Base-by-base conservation (phyloP, 306 rosid species). In the Pterocarpus santalinus region DNA sequence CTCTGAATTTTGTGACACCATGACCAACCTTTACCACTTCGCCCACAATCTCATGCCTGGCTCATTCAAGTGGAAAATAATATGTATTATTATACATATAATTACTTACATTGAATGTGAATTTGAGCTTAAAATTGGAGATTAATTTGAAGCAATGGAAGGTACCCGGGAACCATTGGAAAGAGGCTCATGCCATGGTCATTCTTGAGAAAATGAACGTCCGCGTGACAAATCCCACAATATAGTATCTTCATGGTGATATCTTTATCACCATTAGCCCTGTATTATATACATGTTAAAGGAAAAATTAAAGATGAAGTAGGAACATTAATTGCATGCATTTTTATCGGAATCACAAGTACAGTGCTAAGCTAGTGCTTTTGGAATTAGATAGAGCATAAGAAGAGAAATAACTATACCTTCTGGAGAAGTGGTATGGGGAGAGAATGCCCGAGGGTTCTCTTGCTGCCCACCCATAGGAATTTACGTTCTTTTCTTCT, bases 391-490 rank as follows among this genome's bases (percentile, higher is more conserved):
- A 22, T 22, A 22, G 28, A 22, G 52, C 52, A 11, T 47, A 11
- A 12, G 49, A 11, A 12, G 49, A 36, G 53, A 46, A 11, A 63
- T 2, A 15, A 2, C 6, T 2, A 47, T 2, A 85, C 88, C 88
- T 81, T 77, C 85, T 39, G 7, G 81, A 81, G 85, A 85, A 85
- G 2, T 60, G 53, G 58, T 80, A 80, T 39, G 88, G 88, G 41
- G 88, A 81, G 47, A 81, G 88, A 41, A 71, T 1, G 8, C 85
- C 83, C 8, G 78, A 80, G 2, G 64, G 0, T 4, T 80, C 83
- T 30, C 74, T 80, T n/a, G 84, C 84, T 4, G 84, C 84, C 84
- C 74, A 80, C 9, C 84, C 84, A 7, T 39, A 51, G 6, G 67
- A 47, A 47, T 47, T 47, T 4, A 1, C 15, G 53, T 47, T 9